Conservation (phyloP, 345 rosid species). For the Durio zibethinus region DNA sequence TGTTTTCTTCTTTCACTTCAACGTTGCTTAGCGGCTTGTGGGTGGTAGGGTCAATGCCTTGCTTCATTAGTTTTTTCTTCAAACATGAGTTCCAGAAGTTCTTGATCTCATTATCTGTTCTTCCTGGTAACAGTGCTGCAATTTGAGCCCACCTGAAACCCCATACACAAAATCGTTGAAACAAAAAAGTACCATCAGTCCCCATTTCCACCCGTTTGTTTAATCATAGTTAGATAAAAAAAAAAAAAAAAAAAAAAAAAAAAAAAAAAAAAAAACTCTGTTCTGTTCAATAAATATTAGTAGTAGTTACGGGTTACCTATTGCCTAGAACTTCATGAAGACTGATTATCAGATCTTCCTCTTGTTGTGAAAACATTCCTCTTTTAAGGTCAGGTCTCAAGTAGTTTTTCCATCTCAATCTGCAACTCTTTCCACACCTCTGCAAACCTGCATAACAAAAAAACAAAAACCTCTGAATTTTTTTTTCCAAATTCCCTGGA, state of each 20-base stretch:
- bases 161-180: neutral
- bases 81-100: constrained; percentile 67
- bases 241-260: too few species aligned
- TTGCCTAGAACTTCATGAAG: constrained; percentile 66
- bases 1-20: constrained; percentile 35
- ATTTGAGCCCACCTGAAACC: constrained; percentile 66
- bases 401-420: constrained; percentile 90
- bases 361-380: constrained; percentile 63
- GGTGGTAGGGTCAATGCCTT: constrained; percentile 64
- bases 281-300: neutral
- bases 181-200: neutral
- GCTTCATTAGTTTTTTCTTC: constrained; percentile 69
- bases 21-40: constrained; percentile 38
- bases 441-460: constrained; percentile 42
- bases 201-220: neutral
- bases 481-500: neutral
- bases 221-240: too few species aligned
- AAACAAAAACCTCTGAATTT: too few species aligned
- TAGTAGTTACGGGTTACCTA: constrained; percentile 36
- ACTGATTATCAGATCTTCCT: constrained; percentile 52
- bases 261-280: too few species aligned
- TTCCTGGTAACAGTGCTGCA: constrained; percentile 56
- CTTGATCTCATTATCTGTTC: constrained; percentile 73
- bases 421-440: constrained; percentile 88
- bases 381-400: constrained; percentile 89